A percentile compares a stretch with the other conserved stretches of the same genome.
These are phyloP conservation scores for Penicillium sp. DNA, from an alignment of 2,329 filamentous ascomycete species.

Conservation along the genomic window DNA sequence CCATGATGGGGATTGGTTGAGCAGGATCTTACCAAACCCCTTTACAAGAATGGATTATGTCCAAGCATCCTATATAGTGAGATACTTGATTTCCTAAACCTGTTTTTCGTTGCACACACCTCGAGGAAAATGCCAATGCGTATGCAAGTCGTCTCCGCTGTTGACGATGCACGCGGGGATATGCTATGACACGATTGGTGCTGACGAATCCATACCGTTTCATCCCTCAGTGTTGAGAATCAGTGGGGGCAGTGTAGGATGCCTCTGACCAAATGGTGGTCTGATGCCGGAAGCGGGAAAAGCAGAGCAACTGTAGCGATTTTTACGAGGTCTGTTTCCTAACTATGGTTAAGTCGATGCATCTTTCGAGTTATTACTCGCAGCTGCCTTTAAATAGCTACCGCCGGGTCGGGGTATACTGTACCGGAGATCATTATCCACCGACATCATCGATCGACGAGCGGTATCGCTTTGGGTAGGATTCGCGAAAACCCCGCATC, in stretches of 20 bases:
- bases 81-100: neutral
- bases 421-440: slow-evolving; percentile 5
- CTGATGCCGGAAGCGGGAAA: neutral
- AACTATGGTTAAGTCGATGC: neutral
- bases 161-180: neutral
- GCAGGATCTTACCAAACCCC: neutral
- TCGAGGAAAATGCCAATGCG: neutral
- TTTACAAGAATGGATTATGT: slow-evolving; percentile 1
- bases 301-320: neutral
- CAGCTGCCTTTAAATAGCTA: neutral
- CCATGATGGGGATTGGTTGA: neutral
- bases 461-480: slow-evolving; percentile 5
- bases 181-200: neutral
- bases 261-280: neutral
- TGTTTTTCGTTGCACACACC: slow-evolving; percentile 1
- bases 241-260: neutral
- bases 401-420: neutral
- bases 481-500: slow-evolving; percentile 8
- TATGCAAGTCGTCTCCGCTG: slow-evolving; percentile 1
- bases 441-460: slow-evolving; percentile 22
- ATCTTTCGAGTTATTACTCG: neutral
- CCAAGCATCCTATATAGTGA: neutral
- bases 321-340: neutral
- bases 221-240: neutral
- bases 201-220: neutral